phyloP scores from a whole-genome alignment of 75 land plant genomes.

The Chamaecyparis obtusa region DNA sequence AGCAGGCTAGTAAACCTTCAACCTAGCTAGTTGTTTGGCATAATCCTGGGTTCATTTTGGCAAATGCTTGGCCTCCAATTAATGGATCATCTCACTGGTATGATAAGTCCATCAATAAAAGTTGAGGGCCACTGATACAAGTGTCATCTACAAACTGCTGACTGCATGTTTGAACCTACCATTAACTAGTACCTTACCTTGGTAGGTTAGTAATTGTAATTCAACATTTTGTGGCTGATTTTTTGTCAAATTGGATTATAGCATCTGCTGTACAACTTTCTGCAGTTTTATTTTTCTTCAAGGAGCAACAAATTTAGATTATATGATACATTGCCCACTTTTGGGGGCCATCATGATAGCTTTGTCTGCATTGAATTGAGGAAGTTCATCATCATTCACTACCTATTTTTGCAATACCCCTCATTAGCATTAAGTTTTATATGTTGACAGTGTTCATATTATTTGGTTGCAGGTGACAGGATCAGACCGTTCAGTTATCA shows the following conservation, averaged over 20 bases:
- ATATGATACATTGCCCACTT: background rate
- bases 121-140: too few species aligned
- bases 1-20: background rate
- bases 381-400: background rate
- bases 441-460: background rate
- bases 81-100: background rate
- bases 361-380: background rate
- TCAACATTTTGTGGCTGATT: too few species aligned
- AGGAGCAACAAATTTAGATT: background rate
- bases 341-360: background rate
- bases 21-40: background rate
- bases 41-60: background rate
- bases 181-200: too few species aligned
- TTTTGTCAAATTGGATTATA: too few species aligned
- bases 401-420: too few species aligned
- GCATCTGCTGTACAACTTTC: too few species aligned
- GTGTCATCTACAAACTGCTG: background rate
- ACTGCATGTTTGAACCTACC: background rate
- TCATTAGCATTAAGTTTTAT: background rate
- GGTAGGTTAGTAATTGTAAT: too few species aligned
- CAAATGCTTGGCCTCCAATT: background rate
- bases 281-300: too few species aligned
- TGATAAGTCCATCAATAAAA: background rate
- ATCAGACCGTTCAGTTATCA: conserved; percentile 82
- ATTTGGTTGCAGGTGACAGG: conserved; percentile 72